Percentiles rank a stretch among this genome's conserved stretches.
Conservation (phyloP, 257 asterid genomes). For the Primulina eburnea region DNA sequence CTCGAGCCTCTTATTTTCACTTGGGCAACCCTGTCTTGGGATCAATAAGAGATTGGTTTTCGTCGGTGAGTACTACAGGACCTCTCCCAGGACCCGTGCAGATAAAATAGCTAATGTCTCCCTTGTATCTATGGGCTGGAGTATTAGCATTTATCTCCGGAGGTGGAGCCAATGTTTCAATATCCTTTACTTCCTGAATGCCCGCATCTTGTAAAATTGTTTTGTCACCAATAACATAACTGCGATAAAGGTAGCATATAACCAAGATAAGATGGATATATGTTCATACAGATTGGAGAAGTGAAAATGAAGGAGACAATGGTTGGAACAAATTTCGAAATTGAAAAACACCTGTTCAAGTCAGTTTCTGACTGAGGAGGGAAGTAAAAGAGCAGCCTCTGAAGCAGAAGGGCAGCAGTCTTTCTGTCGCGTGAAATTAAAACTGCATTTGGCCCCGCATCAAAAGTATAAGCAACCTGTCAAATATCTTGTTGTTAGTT, state of each 20-base stretch:
- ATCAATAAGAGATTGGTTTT: constrained; percentile 66
- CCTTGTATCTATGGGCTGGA: constrained; percentile 50
- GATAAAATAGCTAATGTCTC: constrained; percentile 92
- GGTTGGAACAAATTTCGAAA: neutral
- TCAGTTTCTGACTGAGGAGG: constrained; percentile 81
- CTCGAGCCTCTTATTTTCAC: constrained; percentile 27
- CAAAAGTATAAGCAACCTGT: constrained; percentile 93
- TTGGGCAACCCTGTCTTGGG: constrained; percentile 77
- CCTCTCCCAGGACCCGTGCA: constrained; percentile 62
- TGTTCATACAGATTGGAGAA: neutral
- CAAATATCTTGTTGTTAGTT: constrained; percentile 23
- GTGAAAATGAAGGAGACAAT: neutral
- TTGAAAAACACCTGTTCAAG: constrained; percentile 54
- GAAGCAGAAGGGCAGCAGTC: constrained; percentile 60
- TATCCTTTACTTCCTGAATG: constrained; percentile 59
- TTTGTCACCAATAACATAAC: constrained; percentile 89
- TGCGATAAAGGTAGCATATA: constrained; percentile 26
- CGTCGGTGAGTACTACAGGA: constrained; percentile 69
- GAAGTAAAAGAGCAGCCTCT: constrained; percentile 72
- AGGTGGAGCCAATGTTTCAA: constrained; percentile 70
- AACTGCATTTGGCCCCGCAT: constrained; percentile 97
- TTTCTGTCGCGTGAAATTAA: constrained; percentile 79
- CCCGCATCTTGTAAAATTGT: constrained; percentile 85
- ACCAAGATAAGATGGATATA: neutral
- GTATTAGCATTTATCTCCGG: constrained; percentile 66